phyloP scores from a whole-genome alignment of 345 rosid species.

The Salix udensis region DNA sequence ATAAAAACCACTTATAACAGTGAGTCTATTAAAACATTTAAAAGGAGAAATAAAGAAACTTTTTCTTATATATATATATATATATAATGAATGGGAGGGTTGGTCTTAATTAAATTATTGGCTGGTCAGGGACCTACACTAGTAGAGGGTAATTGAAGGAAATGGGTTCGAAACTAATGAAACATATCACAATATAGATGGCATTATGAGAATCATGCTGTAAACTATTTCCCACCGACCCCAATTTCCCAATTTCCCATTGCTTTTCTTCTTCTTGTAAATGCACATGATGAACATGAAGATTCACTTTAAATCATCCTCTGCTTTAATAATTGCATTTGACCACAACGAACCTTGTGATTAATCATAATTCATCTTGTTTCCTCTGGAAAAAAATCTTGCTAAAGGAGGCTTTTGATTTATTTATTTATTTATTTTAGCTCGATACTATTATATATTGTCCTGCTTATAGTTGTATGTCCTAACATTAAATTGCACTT shows the following conservation, averaged over 20 bases:
- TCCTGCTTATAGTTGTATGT: not conserved
- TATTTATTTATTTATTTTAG: not conserved
- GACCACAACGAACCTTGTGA: not conserved
- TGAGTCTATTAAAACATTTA: too few relatives aligned
- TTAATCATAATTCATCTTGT: not conserved
- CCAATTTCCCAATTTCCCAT: not conserved
- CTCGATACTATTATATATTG: not conserved
- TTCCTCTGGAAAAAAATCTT: not conserved
- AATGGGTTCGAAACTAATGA: not conserved
- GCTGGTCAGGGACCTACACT: not conserved
- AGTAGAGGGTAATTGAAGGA: conserved; percentile 16
- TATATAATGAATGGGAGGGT: not conserved
- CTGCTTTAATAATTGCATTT: not conserved
- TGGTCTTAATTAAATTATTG: not conserved
- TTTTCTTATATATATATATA: too few relatives aligned
- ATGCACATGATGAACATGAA: not conserved
- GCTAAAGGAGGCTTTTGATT: not conserved
- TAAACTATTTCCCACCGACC: conserved; percentile 2
- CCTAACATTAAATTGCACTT: not conserved
- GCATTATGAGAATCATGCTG: not conserved
- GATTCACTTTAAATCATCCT: not conserved
- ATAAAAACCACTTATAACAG: too few relatives aligned
- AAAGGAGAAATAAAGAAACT: too few relatives aligned
- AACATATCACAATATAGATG: not conserved
- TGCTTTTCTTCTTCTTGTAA: not conserved